Percentiles rank a stretch among this genome's conserved stretches.
These are phyloP conservation scores for Colletotrichum cordylinicola DNA, from an alignment of 2,329 filamentous ascomycete species.

Conservation along the genomic window DNA sequence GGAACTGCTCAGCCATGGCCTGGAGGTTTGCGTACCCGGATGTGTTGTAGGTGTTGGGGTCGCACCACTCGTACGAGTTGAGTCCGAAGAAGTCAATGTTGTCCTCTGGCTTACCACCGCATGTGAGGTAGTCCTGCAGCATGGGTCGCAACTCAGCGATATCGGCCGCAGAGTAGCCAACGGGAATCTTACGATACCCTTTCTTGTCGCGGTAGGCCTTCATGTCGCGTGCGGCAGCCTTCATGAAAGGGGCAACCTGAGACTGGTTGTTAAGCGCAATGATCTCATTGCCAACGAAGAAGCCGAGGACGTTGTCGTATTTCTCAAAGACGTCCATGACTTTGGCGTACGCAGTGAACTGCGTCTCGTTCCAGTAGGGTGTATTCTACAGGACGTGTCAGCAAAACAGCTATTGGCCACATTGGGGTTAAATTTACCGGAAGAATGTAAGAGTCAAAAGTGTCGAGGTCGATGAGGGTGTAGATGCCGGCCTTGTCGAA, in stretches of 20 bases:
- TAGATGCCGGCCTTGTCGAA: constrained; percentile 86
- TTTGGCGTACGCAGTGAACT: constrained; percentile 70
- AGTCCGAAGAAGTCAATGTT: constrained; percentile 83
- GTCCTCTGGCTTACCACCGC: constrained; percentile 72
- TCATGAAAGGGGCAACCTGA: constrained; percentile 78
- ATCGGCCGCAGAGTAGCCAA: constrained; percentile 89
- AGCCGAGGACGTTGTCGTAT: constrained; percentile 82
- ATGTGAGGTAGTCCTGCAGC: constrained; percentile 77
- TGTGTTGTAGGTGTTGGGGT: constrained; percentile 58
- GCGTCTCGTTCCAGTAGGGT: constrained; percentile 75
- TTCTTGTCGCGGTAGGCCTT: constrained; percentile 80
- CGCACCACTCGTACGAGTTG: constrained; percentile 87
- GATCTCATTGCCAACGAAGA: constrained; percentile 90
- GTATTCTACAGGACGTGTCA: constrained; percentile 45
- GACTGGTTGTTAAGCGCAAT: constrained; percentile 68
- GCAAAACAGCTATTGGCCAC: background rate
- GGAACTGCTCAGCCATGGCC: constrained; percentile 70
- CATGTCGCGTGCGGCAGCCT: constrained; percentile 81
- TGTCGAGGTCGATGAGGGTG: constrained; percentile 82
- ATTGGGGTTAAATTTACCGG: constrained; percentile 48
- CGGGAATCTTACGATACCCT: constrained; percentile 79
- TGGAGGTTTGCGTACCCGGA: constrained; percentile 77
- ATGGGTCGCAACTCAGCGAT: constrained; percentile 71
- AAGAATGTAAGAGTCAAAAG: constrained; percentile 72
- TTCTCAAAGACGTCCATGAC: constrained; percentile 80